phyloP scores from a whole-genome alignment of 2,329 filamentous ascomycete genomes.

The Calonectria pseudoreteaudii region DNA sequence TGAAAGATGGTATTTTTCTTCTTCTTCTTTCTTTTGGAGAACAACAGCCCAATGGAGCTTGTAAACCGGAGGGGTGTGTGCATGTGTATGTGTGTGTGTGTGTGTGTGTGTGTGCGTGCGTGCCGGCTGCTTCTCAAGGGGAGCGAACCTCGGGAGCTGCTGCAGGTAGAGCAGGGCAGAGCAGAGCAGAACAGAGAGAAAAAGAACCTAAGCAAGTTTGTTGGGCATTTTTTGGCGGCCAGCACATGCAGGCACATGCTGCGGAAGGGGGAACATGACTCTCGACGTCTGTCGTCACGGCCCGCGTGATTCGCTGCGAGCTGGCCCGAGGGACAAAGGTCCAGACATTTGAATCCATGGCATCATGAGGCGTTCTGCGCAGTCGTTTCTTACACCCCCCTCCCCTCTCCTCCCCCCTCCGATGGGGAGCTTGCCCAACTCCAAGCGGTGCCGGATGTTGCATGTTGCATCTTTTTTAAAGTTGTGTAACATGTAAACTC shows the following conservation, averaged over 20 bases:
- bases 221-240: neutral
- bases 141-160: conserved; percentile 16
- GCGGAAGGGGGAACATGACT: conserved; percentile 3
- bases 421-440: neutral
- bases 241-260: conserved; percentile 28
- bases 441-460: neutral
- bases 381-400: neutral
- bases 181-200: no score
- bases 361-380: conserved; percentile 27
- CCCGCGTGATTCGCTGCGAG: conserved; percentile 1
- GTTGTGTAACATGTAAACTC: conserved; percentile 9
- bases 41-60: neutral
- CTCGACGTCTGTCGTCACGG: conserved; percentile 5
- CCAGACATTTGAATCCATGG: conserved; percentile 16
- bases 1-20: neutral
- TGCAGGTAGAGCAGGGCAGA: neutral
- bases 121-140: neutral
- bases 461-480: neutral
- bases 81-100: neutral
- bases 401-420: neutral
- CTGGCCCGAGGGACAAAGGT: neutral
- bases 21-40: neutral
- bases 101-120: neutral
- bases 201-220: neutral
- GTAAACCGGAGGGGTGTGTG: neutral